Evolutionary conservation across 331 rosid genomes (phyloP).

Genomic region (Stylosanthes scabra): DNA sequence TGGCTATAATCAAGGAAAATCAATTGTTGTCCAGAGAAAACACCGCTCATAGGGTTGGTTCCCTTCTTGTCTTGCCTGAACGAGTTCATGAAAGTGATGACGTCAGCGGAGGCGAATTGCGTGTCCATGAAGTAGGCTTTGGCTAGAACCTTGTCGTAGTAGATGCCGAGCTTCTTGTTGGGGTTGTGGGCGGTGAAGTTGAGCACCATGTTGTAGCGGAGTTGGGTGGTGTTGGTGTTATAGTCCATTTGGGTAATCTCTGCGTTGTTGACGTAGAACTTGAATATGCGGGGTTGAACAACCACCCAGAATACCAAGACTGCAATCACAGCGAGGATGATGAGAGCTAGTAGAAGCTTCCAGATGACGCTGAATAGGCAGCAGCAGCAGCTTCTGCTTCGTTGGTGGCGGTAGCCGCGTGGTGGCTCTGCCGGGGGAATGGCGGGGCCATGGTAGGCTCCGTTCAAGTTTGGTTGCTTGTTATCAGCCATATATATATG

Average conservation of each 20-base stretch:
- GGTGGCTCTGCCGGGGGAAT: conserved; percentile 32
- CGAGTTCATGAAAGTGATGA: conserved; percentile 40
- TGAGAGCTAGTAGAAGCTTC: conserved; percentile 43
- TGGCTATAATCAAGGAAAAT: conserved; percentile 29
- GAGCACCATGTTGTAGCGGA: conserved; percentile 53
- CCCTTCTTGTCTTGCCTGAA: conserved; percentile 58
- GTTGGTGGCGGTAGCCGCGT: background rate
- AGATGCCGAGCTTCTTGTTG: conserved; percentile 46
- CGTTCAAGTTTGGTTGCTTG: too few relatives aligned
- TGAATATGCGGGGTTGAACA: conserved; percentile 57
- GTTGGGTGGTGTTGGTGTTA: conserved; percentile 37
- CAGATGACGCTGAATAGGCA: conserved; percentile 44
- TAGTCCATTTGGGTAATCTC: conserved; percentile 49
- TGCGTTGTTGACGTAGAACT: conserved; percentile 41
- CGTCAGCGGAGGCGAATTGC: conserved; percentile 32
- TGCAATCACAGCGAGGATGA: conserved; percentile 23
- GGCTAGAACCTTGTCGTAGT: conserved; percentile 54
- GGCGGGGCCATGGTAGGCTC: too few relatives aligned
- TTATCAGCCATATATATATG: conserved; percentile 37
- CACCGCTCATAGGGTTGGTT: conserved; percentile 38
- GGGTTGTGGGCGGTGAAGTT: conserved; percentile 57
- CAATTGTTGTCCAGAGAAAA: conserved; percentile 36
- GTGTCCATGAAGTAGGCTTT: conserved; percentile 40
- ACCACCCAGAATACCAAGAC: conserved; percentile 51
- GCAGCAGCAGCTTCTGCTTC: conserved; percentile 23